Percentiles rank a stretch among this genome's conserved stretches.
Evolutionary conservation across 2,329 filamentous ascomycete genomes (phyloP).

Genomic region (Aspergillus ochraceoroseus): DNA sequence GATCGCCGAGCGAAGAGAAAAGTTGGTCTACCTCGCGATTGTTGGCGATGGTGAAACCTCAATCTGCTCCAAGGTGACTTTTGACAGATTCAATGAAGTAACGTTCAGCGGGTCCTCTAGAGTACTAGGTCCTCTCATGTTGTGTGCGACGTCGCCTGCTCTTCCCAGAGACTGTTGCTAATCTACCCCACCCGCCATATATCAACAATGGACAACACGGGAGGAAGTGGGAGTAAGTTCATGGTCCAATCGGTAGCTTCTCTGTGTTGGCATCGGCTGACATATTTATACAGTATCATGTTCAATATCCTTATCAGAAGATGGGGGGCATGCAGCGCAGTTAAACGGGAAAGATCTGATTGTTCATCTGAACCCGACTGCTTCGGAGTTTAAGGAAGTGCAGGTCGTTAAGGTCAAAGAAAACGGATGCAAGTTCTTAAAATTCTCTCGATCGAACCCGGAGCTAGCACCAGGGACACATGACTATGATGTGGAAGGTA

Average conservation of each 20-base stretch:
- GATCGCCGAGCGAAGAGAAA: too few relatives aligned
- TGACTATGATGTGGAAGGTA: slow-evolving; percentile 2
- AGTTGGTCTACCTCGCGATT: too few relatives aligned
- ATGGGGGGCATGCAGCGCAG: slow-evolving; percentile 29
- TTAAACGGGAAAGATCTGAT: slow-evolving; percentile 32
- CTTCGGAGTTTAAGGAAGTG: slow-evolving; percentile 30
- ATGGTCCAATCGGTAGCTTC: background rate
- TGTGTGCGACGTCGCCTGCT: background rate
- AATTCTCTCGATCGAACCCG: slow-evolving; percentile 24
- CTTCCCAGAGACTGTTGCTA: slow-evolving; percentile 1
- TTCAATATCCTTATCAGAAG: slow-evolving; percentile 28
- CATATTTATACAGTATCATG: slow-evolving; percentile 5
- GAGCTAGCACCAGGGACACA: background rate
- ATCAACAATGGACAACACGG: slow-evolving; percentile 30
- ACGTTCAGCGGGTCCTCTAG: too few relatives aligned
- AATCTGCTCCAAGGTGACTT: too few relatives aligned
- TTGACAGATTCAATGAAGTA: too few relatives aligned
- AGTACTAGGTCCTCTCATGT: too few relatives aligned
- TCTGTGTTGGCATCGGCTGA: slow-evolving; percentile 1
- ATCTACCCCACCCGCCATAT: slow-evolving; percentile 3
- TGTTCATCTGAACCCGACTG: slow-evolving; percentile 29
- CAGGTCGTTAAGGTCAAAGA: slow-evolving; percentile 34
- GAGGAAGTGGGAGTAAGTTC: slow-evolving; percentile 24
- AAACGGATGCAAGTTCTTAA: slow-evolving; percentile 29
- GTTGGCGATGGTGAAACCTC: too few relatives aligned